Evolutionary conservation across 2,329 filamentous ascomycete genomes (phyloP).

Genomic region (Pseudogymnoascus verrucosus): DNA sequence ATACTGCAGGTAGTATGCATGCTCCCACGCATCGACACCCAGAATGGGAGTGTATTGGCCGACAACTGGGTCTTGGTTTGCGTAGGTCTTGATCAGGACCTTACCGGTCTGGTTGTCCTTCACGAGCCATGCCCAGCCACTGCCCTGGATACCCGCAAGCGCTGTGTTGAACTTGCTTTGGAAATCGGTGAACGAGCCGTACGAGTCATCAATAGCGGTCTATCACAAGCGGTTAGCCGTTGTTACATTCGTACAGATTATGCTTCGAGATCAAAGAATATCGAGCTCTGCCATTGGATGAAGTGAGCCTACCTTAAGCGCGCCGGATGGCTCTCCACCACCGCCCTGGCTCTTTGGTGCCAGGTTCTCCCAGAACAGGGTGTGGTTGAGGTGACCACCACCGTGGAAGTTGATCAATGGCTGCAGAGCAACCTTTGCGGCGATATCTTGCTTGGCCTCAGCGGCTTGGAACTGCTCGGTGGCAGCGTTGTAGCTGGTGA

Average conservation of each 20-base stretch:
- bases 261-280: neutral
- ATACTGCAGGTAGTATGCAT: constrained; percentile 93
- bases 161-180: constrained; percentile 52
- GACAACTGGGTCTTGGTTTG: constrained; percentile 85
- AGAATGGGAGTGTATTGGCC: constrained; percentile 76
- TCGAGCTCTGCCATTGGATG: constrained; percentile 25
- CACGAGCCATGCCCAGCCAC: constrained; percentile 50
- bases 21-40: constrained; percentile 92
- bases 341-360: constrained; percentile 59
- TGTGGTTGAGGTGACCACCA: constrained; percentile 60
- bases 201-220: constrained; percentile 32
- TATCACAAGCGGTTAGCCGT: constrained; percentile 21
- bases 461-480: constrained; percentile 61
- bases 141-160: constrained; percentile 52
- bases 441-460: constrained; percentile 43
- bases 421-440: constrained; percentile 44
- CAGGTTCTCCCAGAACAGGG: constrained; percentile 63
- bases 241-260: neutral
- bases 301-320: constrained; percentile 30
- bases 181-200: constrained; percentile 44
- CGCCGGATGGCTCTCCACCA: constrained; percentile 47
- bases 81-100: constrained; percentile 59
- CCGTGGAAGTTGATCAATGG: constrained; percentile 59
- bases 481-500: constrained; percentile 78
- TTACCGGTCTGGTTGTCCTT: constrained; percentile 45